Conservation (phyloP, 371 early-diverging fungal genomes). For the Nematocida homosporus region DNA sequence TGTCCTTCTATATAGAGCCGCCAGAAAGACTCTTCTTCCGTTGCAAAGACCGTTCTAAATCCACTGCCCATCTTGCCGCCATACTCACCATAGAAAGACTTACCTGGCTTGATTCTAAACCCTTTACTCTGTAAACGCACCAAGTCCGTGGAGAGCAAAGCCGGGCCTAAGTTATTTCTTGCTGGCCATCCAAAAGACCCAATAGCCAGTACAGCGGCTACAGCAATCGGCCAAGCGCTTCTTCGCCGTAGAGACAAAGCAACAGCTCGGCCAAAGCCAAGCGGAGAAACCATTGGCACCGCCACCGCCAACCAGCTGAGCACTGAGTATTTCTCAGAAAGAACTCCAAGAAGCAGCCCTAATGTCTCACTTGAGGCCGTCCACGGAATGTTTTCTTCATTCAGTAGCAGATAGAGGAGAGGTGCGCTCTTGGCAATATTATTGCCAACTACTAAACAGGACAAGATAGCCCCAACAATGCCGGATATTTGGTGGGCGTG, state of each 20-base stretch:
- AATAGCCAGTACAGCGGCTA: not conserved
- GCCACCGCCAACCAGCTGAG: not conserved
- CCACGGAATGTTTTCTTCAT: not conserved
- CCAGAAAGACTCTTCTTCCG: not conserved
- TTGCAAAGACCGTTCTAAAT: constrained; percentile 2
- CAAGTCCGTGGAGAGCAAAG: not conserved
- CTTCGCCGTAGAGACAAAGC: not conserved
- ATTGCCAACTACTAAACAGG: constrained; percentile 2
- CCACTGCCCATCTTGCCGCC: constrained; percentile 1
- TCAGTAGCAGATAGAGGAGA: constrained; percentile 4
- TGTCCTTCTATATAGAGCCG: constrained; percentile 15
- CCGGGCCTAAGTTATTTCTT: not conserved
- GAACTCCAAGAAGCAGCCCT: not conserved
- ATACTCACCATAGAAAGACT: not conserved
- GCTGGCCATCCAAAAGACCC: not conserved
- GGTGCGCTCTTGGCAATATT: not conserved
- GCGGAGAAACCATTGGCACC: not conserved
- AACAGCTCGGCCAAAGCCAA: not conserved
- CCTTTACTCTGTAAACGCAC: not conserved
- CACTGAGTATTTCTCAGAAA: not conserved
- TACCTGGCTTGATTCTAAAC: not conserved
- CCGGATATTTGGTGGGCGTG: constrained; percentile 1
- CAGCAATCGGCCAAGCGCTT: not conserved
- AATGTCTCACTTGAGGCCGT: not conserved
- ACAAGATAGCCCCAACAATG: not conserved